These are phyloP conservation scores for Karstenula rhodostoma DNA, from an alignment of 2,329 filamentous ascomycete species.

Conservation along the genomic window DNA sequence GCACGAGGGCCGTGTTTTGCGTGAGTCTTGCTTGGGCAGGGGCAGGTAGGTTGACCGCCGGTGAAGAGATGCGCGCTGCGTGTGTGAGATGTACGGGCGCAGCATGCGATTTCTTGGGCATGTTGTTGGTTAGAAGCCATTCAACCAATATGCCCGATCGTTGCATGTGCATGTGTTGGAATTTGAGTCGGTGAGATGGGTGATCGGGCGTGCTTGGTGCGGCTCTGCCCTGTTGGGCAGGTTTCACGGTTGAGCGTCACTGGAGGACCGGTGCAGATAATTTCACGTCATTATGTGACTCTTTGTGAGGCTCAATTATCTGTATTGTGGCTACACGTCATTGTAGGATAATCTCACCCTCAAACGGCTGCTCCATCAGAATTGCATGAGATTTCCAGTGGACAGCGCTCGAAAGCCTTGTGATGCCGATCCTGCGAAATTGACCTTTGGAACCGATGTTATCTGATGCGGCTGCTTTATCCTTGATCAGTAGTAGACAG, in stretches of 20 bases:
- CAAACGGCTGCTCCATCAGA: background rate
- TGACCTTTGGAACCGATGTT: background rate
- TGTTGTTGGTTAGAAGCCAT: no score
- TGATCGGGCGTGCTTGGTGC: background rate
- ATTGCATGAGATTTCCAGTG: background rate
- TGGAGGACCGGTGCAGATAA: background rate
- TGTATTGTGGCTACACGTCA: background rate
- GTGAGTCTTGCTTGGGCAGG: slow-evolving; percentile 1
- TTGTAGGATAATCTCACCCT: background rate
- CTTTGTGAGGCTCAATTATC: background rate
- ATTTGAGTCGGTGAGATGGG: background rate
- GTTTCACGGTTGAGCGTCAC: background rate
- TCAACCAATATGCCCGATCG: slow-evolving; percentile 2
- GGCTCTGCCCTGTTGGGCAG: background rate
- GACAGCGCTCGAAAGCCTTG: background rate
- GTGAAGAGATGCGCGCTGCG: background rate
- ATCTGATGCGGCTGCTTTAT: background rate
- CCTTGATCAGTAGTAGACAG: background rate
- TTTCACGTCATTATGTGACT: background rate
- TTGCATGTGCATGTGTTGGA: background rate
- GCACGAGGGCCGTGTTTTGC: background rate
- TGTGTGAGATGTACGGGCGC: background rate
- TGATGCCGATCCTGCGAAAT: slow-evolving; percentile 1
- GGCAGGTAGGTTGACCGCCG: background rate
- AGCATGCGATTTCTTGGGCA: background rate